Percentiles rank a stretch among this genome's conserved stretches.
phyloP scores from a whole-genome alignment of 2,329 filamentous ascomycete genomes.

The Cytospora piceae region DNA sequence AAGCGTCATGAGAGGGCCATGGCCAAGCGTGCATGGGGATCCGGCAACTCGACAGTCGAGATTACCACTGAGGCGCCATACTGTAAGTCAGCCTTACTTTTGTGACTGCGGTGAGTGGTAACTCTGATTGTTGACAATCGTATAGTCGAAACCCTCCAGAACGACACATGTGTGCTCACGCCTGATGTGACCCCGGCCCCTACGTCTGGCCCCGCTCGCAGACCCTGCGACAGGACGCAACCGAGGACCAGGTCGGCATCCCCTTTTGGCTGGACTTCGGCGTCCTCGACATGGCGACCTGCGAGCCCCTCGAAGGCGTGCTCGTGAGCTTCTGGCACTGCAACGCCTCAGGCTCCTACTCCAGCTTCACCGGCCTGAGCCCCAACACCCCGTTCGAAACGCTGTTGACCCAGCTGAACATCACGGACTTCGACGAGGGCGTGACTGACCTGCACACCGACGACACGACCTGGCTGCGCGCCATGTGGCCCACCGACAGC shows the following conservation, averaged over 20 bases:
- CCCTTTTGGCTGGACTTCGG: slow-evolving; percentile 24
- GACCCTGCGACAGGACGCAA: slow-evolving; percentile 21
- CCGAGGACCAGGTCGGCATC: slow-evolving; percentile 20
- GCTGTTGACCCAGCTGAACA: slow-evolving; percentile 15
- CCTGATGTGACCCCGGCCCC: slow-evolving; percentile 22
- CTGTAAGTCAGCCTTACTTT: slow-evolving; percentile 3
- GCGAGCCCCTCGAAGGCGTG: slow-evolving; percentile 20
- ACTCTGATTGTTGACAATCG: not conserved
- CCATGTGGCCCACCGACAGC: slow-evolving; percentile 20
- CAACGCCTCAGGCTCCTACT: slow-evolving; percentile 17
- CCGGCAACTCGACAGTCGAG: slow-evolving; percentile 15
- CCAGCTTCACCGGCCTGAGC: slow-evolving; percentile 14
- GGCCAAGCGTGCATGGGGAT: slow-evolving; percentile 7
- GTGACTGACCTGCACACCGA: slow-evolving; percentile 19
- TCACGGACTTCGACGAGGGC: not conserved
- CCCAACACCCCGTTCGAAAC: slow-evolving; percentile 15
- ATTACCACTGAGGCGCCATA: slow-evolving; percentile 25
- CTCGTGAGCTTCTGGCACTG: slow-evolving; percentile 27
- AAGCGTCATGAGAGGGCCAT: slow-evolving; percentile 20
- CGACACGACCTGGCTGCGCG: slow-evolving; percentile 18
- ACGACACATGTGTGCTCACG: slow-evolving; percentile 22
- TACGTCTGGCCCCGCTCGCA: slow-evolving; percentile 22
- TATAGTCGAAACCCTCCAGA: slow-evolving; percentile 22
- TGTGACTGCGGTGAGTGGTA: not conserved
- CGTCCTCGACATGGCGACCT: slow-evolving; percentile 24